phyloP scores from a whole-genome alignment of 2,329 filamentous ascomycete species.

The Fusarium nematophilum region DNA sequence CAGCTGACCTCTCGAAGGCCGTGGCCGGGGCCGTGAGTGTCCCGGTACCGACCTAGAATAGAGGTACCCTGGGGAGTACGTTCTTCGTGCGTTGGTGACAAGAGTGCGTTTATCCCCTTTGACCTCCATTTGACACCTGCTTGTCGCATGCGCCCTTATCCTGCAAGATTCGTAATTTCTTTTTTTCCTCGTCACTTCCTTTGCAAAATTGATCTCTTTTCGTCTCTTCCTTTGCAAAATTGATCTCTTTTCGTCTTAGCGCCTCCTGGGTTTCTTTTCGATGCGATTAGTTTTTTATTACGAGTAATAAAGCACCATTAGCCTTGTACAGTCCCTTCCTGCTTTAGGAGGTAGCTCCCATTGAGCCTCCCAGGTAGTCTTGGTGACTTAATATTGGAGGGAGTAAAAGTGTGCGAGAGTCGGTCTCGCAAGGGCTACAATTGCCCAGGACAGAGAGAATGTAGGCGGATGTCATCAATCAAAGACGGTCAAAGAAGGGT shows the following conservation, averaged over 20 bases:
- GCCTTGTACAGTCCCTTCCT: neutral
- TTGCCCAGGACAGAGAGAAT: neutral
- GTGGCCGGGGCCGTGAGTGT: too few species aligned
- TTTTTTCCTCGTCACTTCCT: neutral
- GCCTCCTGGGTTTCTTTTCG: neutral
- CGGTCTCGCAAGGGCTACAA: slow-evolving; percentile 2
- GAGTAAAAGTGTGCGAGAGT: neutral
- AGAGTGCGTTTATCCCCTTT: too few species aligned
- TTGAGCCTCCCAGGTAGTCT: slow-evolving; percentile 1
- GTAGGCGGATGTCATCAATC: neutral
- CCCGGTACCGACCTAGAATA: too few species aligned
- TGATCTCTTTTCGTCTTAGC: neutral
- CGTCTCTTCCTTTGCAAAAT: neutral
- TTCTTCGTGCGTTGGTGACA: too few species aligned
- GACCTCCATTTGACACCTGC: slow-evolving; percentile 2
- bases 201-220: neutral
- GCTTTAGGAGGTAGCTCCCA: neutral
- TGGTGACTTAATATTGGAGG: neutral
- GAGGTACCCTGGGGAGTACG: too few species aligned
- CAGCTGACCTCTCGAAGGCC: too few species aligned
- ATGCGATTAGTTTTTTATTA: neutral
- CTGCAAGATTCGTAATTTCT: neutral
- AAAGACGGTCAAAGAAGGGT: neutral
- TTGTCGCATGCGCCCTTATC: slow-evolving; percentile 1
- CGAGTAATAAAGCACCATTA: neutral